phyloP scores from a whole-genome alignment of 164 flowering plant genomes.

The Umbilicus rupestris region DNA sequence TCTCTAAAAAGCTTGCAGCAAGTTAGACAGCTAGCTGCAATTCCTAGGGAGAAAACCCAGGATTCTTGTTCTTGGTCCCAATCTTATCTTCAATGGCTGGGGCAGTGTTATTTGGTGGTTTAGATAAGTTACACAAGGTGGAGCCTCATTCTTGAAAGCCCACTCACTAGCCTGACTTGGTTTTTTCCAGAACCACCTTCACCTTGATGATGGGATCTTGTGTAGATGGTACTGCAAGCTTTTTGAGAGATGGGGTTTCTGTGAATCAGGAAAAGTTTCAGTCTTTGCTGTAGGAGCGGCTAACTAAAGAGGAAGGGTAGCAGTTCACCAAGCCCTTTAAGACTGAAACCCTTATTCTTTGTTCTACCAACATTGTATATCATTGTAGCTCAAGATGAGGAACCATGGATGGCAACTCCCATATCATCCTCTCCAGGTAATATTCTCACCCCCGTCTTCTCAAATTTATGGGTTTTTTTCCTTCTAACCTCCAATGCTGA shows the following conservation, averaged over 20 bases:
- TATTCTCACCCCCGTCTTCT: not conserved
- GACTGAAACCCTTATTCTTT: slow-evolving; percentile 8
- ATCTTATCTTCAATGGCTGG: slow-evolving; percentile 6
- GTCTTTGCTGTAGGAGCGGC: slow-evolving; percentile 9
- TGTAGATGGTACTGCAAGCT: slow-evolving; percentile 11
- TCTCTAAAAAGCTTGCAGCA: slow-evolving; percentile 13
- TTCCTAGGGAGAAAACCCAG: not conserved
- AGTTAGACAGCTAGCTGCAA: slow-evolving; percentile 12
- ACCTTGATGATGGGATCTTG: slow-evolving; percentile 12
- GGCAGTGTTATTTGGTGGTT: not conserved
- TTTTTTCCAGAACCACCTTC: not conserved
- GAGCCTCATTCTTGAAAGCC: too few species aligned
- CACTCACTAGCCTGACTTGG: too few species aligned
- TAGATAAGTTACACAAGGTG: not conserved
- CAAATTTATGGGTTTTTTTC: not conserved
- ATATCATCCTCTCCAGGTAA: slow-evolving; percentile 92
- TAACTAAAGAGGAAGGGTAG: not conserved
- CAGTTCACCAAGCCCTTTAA: too few species aligned
- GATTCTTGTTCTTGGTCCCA: not conserved
- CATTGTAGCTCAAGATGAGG: slow-evolving; percentile 63
- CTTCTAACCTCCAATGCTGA: not conserved
- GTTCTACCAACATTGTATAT: slow-evolving; percentile 10
- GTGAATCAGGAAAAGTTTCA: slow-evolving; percentile 12
- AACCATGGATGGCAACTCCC: slow-evolving; percentile 99
- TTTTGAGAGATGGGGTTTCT: slow-evolving; percentile 12